Evolutionary conservation across 768 basidiomycete species (phyloP), one percentile per base, ranked within the genome.

Genomic region (Suillus subluteus): DNA sequence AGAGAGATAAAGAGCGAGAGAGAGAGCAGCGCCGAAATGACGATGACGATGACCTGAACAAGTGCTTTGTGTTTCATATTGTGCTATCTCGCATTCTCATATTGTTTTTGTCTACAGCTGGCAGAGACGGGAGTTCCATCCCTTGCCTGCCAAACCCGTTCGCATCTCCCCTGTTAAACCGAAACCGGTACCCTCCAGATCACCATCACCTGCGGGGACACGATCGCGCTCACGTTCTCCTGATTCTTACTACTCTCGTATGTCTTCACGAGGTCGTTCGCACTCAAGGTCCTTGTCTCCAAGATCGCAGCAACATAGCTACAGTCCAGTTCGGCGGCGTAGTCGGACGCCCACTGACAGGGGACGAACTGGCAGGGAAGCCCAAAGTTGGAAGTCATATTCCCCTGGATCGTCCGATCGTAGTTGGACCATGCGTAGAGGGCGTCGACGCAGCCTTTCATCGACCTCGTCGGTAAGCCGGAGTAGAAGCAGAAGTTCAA

Each of bases 31-130:
- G 83, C 69, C 79, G 82, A 63, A 78, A 77, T 44, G 89, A 92
- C 54, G 79, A 77, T 32, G 89, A 92, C 64, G 82, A 84, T n/a
- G 85, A 83, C 71, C 75, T 88, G 62, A 94, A 93, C 77, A 94
- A 93, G 92, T 94, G 77, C 58, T 78, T 15, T 46, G 58, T 26
- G 50, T 62, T 43, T 66, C 65, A 59, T 64, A 63, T 38, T 40
- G 65, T 56, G 46, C 46, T 48, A 62, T 68, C 62, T 63, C 41
- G 58, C 41, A 61, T 65, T 21, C 69, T 41, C 64, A 69, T 44
- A 71, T 13, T 12, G 8, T 23, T 65, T 26, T 58, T 64, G 63
- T 65, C 61, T 70, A 11, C 70, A 93, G 91, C 71, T 92, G 91
- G 91, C 87, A 86, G 55, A 82, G 84, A 72, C 82, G 91, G 62